phyloP scores from a whole-genome alignment of 2,329 filamentous ascomycete genomes.

The Aspergillus calidoustus region DNA sequence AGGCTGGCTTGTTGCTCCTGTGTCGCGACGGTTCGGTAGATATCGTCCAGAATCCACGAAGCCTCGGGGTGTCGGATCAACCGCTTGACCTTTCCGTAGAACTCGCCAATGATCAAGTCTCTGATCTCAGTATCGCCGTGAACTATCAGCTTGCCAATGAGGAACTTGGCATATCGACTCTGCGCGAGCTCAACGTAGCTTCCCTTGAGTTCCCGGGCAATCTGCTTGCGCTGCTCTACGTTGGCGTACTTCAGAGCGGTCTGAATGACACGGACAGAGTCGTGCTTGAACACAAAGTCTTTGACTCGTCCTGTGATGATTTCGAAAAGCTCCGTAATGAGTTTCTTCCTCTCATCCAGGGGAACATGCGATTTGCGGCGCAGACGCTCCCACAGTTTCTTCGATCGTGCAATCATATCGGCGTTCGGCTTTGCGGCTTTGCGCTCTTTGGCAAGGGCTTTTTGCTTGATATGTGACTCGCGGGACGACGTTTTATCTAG shows the following conservation, averaged over 20 bases:
- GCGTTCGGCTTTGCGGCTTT: conserved; percentile 92
- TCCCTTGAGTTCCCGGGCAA: conserved; percentile 83
- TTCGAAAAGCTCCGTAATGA: conserved; percentile 86
- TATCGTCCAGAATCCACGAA: conserved; percentile 96
- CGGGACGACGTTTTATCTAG: conserved; percentile 71
- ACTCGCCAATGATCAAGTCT: conserved; percentile 88
- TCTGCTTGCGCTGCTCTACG: conserved; percentile 79
- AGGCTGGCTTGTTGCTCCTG: conserved; percentile 83
- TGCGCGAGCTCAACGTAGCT: conserved; percentile 84
- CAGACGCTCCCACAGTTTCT: conserved; percentile 96
- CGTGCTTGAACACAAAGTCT: conserved; percentile 98
- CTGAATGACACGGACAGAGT: conserved; percentile 94
- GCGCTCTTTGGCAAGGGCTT: conserved; percentile 82
- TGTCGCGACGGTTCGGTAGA: conserved; percentile 87
- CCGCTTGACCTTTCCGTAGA: conserved; percentile 90
- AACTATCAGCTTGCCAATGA: conserved; percentile 94
- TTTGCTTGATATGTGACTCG: conserved; percentile 93
- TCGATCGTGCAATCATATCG: conserved; percentile 83
- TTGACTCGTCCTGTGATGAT: conserved; percentile 91
- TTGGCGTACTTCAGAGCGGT: conserved; percentile 96
- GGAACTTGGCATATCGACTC: conserved; percentile 95
- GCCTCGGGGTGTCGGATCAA: conserved; percentile 96
- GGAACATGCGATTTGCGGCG: conserved; percentile 92
- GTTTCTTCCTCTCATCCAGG: conserved; percentile 80
- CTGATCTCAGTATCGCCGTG: conserved; percentile 86